These are phyloP conservation scores for Xylariales sp. DNA, from an alignment of 2,329 filamentous ascomycete species.

Conservation along the genomic window DNA sequence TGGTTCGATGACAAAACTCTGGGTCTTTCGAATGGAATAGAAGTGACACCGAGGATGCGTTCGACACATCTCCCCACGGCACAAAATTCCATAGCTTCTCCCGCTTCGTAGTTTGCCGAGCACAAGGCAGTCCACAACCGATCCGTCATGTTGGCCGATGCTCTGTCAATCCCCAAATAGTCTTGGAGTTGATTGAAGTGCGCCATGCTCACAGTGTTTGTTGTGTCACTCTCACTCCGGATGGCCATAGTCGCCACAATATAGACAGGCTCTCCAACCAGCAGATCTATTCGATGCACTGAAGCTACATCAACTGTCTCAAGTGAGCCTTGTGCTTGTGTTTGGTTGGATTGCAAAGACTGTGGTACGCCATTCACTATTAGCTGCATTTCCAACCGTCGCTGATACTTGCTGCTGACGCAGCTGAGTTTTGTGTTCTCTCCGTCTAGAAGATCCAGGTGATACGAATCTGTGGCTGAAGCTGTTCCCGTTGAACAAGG, in stretches of 20 bases:
- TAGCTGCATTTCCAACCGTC: neutral
- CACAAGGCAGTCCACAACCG: constrained; percentile 1
- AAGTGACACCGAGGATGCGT: neutral
- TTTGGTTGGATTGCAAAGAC: neutral
- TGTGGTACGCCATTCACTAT: neutral
- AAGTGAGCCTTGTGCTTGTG: neutral
- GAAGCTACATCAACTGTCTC: neutral
- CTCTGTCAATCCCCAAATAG: constrained; percentile 1
- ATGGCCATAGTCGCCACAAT: neutral
- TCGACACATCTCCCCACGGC: neutral
- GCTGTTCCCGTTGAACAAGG: neutral
- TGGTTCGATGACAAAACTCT: neutral
- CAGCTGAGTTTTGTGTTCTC: neutral
- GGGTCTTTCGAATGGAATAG: neutral
- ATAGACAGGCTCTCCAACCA: neutral
- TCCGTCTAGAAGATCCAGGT: neutral
- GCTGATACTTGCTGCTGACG: neutral
- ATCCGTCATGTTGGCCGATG: neutral
- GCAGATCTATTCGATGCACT: neutral
- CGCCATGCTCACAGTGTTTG: neutral
- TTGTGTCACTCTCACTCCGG: neutral
- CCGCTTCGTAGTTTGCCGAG: neutral
- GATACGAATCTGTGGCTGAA: neutral
- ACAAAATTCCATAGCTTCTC: neutral
- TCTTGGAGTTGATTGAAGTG: neutral